Conservation (phyloP, 2,329 filamentous ascomycete species). For the Dothideomycetes sp. region DNA sequence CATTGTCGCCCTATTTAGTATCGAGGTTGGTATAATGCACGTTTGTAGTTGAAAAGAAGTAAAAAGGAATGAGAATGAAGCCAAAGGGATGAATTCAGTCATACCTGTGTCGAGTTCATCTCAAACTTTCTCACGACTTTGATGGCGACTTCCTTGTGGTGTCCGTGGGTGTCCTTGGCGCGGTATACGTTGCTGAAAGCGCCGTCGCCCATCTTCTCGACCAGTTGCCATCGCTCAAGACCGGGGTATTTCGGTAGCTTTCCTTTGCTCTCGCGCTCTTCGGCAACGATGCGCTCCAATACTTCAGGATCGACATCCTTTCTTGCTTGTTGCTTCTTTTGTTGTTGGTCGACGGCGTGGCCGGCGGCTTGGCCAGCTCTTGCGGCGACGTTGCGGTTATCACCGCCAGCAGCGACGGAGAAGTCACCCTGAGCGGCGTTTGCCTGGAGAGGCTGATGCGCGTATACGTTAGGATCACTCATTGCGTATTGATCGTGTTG, state of each 20-base stretch:
- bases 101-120: conserved; percentile 97
- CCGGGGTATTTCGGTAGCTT: conserved; percentile 82
- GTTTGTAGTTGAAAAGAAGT: conserved; percentile 13
- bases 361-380: conserved; percentile 57
- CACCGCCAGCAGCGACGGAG: conserved; percentile 50
- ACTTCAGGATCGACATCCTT: conserved; percentile 50
- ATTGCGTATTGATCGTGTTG: conserved; percentile 33
- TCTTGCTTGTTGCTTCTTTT: conserved; percentile 38
- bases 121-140: conserved; percentile 98
- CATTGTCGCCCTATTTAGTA: conserved; percentile 66
- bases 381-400: conserved; percentile 53
- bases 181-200: conserved; percentile 98
- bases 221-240: conserved; percentile 70
- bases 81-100: conserved; percentile 32
- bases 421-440: conserved; percentile 44
- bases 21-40: conserved; percentile 37
- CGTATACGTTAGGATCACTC: conserved; percentile 51
- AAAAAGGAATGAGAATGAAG: conserved; percentile 21
- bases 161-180: conserved; percentile 63
- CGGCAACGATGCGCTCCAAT: conserved; percentile 75
- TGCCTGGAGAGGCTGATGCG: conserved; percentile 42
- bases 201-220: conserved; percentile 98
- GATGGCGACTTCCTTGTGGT: conserved; percentile 77
- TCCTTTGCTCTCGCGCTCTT: conserved; percentile 75
- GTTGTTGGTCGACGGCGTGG: conserved; percentile 50